A percentile compares a stretch with the other conserved stretches of the same genome.
Conservation (phyloP, 768 basidiomycete species). For the Lepiota brunneoincarnata region DNA sequence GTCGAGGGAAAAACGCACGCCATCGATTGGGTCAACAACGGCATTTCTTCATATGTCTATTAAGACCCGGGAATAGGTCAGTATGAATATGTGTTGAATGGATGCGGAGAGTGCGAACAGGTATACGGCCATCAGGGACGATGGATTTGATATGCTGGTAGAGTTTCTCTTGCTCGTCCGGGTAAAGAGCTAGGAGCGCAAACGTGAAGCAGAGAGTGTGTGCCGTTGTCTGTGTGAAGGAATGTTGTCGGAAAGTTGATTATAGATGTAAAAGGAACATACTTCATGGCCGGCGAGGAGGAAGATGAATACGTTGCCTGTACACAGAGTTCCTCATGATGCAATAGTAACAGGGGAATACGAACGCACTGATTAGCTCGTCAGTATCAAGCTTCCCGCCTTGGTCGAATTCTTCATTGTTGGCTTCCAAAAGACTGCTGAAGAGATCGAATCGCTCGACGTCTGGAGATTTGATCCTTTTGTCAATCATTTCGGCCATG, state of each 20-base stretch:
- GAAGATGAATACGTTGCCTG: conserved; percentile 48
- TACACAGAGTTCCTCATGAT: neutral
- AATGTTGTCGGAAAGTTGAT: conserved; percentile 2
- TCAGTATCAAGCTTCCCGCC: conserved; percentile 34
- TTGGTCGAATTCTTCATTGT: conserved; percentile 31
- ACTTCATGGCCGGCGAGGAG: conserved; percentile 62
- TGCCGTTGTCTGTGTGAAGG: conserved; percentile 30
- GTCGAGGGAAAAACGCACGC: conserved; percentile 11
- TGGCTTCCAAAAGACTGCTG: conserved; percentile 47
- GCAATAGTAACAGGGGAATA: neutral
- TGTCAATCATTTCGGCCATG: conserved; percentile 51
- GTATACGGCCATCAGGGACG: conserved; percentile 18
- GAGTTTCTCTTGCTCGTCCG: conserved; percentile 41
- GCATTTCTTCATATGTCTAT: conserved; percentile 18
- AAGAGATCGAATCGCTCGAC: conserved; percentile 49
- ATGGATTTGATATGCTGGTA: conserved; percentile 34
- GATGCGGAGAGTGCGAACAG: conserved; percentile 12
- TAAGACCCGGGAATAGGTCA: neutral
- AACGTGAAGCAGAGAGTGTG: conserved; percentile 37
- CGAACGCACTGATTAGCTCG: conserved; percentile 35
- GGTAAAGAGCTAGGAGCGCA: conserved; percentile 39
- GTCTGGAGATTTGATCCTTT: conserved; percentile 32
- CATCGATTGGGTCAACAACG: conserved; percentile 10
- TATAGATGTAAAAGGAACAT: conserved; percentile 1
- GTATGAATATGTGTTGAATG: neutral